phyloP scores from a whole-genome alignment of 306 rosid genomes.

The Amphicarpaea edgeworthii region DNA sequence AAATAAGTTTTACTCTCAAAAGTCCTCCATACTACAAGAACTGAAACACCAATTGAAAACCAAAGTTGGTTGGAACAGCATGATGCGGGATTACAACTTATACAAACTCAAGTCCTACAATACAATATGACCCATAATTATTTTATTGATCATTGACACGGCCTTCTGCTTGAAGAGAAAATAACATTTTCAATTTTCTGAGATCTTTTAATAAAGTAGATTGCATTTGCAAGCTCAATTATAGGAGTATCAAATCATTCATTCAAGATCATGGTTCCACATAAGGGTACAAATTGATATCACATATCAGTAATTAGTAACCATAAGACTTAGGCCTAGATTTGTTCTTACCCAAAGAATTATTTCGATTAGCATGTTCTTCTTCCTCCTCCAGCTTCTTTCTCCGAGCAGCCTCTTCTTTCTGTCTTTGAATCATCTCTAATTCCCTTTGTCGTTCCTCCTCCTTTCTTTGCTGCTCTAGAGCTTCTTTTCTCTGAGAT shows the following conservation, averaged over 20 bases:
- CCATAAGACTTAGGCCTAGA: slow-evolving; percentile 63
- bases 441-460: slow-evolving; percentile 88
- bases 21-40: neutral
- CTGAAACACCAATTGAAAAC: neutral
- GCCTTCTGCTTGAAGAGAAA: neutral
- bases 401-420: slow-evolving; percentile 83
- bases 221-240: neutral
- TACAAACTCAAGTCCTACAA: neutral
- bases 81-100: no score
- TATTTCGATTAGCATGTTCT: slow-evolving; percentile 61
- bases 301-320: slow-evolving; percentile 40
- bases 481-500: slow-evolving; percentile 88
- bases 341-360: slow-evolving; percentile 63
- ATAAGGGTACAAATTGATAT: slow-evolving; percentile 31
- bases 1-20: neutral
- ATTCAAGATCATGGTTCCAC: slow-evolving; percentile 35
- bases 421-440: slow-evolving; percentile 83
- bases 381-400: slow-evolving; percentile 84
- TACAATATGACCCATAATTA: neutral
- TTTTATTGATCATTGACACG: neutral
- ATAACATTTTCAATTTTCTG: neutral
- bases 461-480: slow-evolving; percentile 88
- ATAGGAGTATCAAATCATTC: slow-evolving; percentile 13
- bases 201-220: slow-evolving; percentile 14
- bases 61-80: neutral